Percentiles rank a stretch among this genome's conserved stretches.
Evolutionary conservation across 208 protist species (phyloP).

Genomic region (Acanthamoeba divionensis): DNA sequence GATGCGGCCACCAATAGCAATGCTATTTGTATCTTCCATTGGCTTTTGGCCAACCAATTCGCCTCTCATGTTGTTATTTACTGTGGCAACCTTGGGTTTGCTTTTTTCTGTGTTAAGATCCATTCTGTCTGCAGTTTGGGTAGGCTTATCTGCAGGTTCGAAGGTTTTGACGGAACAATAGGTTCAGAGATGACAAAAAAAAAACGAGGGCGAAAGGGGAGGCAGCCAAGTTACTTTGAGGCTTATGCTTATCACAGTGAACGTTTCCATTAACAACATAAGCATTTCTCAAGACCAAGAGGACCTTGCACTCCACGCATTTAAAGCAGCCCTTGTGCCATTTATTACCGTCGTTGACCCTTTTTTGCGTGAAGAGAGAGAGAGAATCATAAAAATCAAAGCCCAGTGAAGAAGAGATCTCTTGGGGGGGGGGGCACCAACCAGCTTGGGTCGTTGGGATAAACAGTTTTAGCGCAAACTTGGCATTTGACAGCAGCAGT

Average conservation of each 20-base stretch:
- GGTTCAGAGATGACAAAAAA: not conserved
- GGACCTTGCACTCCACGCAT: not conserved
- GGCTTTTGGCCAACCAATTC: not conserved
- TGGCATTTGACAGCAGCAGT: too few relatives aligned
- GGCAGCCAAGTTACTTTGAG: not conserved
- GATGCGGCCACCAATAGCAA: not conserved
- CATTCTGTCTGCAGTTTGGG: constrained; percentile 12
- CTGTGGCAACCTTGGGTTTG: constrained; percentile 29
- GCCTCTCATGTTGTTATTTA: not conserved
- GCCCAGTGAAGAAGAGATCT: too few relatives aligned
- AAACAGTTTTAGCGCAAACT: too few relatives aligned
- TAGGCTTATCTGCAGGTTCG: not conserved
- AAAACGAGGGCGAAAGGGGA: not conserved
- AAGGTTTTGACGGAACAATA: not conserved
- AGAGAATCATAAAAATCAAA: too few relatives aligned
- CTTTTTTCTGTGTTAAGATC: constrained; percentile 30
- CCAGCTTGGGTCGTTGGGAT: too few relatives aligned
- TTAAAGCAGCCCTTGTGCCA: constrained; percentile 53
- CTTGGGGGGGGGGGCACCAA: too few relatives aligned
- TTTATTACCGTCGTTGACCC: constrained; percentile 25
- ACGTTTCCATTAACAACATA: not conserved
- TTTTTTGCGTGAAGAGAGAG: not conserved
- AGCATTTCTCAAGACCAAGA: constrained; percentile 19
- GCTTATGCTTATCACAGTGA: constrained; percentile 51
- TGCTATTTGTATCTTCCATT: not conserved